phyloP scores from a whole-genome alignment of 2,329 filamentous ascomycete species.

The Phymatotrichopsis omnivora region DNA sequence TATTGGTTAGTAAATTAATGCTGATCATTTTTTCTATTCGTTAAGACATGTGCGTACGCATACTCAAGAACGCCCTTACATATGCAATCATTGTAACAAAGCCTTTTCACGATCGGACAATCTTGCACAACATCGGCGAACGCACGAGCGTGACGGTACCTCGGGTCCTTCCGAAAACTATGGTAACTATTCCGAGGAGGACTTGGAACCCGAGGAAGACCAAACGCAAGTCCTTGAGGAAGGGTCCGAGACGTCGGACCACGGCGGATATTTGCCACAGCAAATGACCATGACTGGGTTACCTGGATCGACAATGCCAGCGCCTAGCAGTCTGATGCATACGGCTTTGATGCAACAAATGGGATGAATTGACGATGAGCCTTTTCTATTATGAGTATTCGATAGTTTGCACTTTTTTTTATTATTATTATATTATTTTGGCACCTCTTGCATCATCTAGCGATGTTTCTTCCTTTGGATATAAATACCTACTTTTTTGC shows the following conservation, averaged over 20 bases:
- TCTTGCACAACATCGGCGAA: slow-evolving; percentile 72
- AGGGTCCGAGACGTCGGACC: slow-evolving; percentile 26
- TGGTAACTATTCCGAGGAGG: slow-evolving; percentile 28
- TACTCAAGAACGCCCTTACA: slow-evolving; percentile 97
- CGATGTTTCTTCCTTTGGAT: slow-evolving; percentile 2
- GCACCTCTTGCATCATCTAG: background rate
- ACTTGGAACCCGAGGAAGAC: slow-evolving; percentile 29
- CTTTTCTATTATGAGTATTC: slow-evolving; percentile 11
- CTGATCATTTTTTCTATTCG: slow-evolving; percentile 33
- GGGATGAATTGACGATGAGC: slow-evolving; percentile 15
- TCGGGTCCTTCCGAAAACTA: slow-evolving; percentile 25
- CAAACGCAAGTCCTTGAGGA: slow-evolving; percentile 27
- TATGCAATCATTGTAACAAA: slow-evolving; percentile 96
- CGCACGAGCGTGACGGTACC: slow-evolving; percentile 29
- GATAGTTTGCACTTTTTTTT: background rate
- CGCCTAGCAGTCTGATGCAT: slow-evolving; percentile 25
- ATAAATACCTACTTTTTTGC: background rate
- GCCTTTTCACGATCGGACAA: slow-evolving; percentile 98
- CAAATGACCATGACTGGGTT: slow-evolving; percentile 23
- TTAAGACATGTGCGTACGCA: slow-evolving; percentile 94
- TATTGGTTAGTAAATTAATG: slow-evolving; percentile 22
- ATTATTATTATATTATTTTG: background rate
- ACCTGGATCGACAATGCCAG: slow-evolving; percentile 22
- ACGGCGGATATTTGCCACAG: slow-evolving; percentile 21
- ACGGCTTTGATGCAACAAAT: slow-evolving; percentile 25